phyloP scores from a whole-genome alignment of 139 green algal species.

The Ostreobium quekettii region DNA sequence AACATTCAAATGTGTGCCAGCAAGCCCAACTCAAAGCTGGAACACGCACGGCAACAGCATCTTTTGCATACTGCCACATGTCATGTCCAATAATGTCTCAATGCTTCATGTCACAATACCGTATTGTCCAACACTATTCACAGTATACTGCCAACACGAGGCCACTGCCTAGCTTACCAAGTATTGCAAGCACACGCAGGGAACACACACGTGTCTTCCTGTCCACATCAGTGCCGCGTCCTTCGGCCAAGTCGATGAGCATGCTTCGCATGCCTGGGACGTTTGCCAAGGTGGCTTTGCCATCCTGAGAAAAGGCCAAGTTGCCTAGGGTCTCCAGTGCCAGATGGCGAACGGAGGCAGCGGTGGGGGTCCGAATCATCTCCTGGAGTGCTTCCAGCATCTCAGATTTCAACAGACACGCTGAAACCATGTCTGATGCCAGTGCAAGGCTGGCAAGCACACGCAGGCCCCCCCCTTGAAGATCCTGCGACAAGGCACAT shows the following conservation, averaged over 20 bases:
- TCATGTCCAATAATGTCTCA: too few species aligned
- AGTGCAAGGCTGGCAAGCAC: neutral
- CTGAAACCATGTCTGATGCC: slow-evolving; percentile 6
- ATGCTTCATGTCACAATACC: too few species aligned
- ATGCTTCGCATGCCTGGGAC: neutral
- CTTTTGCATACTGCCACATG: too few species aligned
- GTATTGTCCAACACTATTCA: too few species aligned
- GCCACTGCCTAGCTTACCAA: neutral
- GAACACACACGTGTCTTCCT: neutral
- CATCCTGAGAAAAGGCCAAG: slow-evolving; percentile 14
- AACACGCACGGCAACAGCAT: too few species aligned
- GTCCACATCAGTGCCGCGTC: neutral
- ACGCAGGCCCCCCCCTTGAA: neutral
- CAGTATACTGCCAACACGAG: too few species aligned
- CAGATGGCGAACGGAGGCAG: slow-evolving; percentile 1
- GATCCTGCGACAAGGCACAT: too few species aligned
- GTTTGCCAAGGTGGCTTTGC: neutral
- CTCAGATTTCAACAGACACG: neutral
- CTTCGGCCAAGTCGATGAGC: neutral
- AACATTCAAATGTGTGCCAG: too few species aligned
- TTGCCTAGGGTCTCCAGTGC: slow-evolving; percentile 19
- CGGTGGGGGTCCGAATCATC: neutral
- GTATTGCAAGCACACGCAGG: neutral
- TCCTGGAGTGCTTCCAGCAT: slow-evolving; percentile 2
- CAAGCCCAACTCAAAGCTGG: too few species aligned